Base-by-base conservation (phyloP, 2,329 filamentous ascomycete genomes). In the Chrysoporthe deuterocubensis region DNA sequence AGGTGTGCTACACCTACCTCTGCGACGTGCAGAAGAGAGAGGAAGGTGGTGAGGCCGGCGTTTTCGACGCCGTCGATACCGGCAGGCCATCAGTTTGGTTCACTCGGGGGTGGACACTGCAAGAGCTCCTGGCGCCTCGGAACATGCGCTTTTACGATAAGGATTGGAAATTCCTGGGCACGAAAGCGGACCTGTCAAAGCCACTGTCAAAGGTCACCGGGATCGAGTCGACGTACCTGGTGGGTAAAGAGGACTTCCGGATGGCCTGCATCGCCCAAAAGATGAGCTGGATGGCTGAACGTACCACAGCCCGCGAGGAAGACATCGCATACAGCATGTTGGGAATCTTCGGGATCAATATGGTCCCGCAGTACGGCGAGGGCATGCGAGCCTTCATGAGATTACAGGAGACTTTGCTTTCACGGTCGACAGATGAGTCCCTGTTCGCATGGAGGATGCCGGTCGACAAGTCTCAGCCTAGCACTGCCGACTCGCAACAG, bases 81-180 rank as follows among this genome's bases (percentile, higher is more conserved):
- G 50, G 26, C 18, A 21, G 4, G 13, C 37, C 48, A 46, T 21
- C 43, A 21, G 1, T 57, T 43, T 68, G 65, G 65, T 69, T 67
- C 50, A 66, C 67, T 1, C 43, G 67, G 4, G 67, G 67, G 13
- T 68, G 67, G 63, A 68, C 67, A 16, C 63, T 69, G 32, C 65
- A 69, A 37, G 67, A 69, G 50, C 72, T 72, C n/a, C 42, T 72
- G 16, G 71, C 67, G 1, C 60, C 71, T 0, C 44, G 14, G 14
- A 26, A 62, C 0, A 34, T 74, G 16, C 54, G 56, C 18, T 75
- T 72, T 58, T 74, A 64, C 48, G 65, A 61, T 61, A 56, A 43
- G 44, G 63, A 65, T 34, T 73, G 71, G 72, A 56, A 21, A 9
- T 57, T 40, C 13, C 56, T 64, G 4, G 66, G 66, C 14, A 46